Conservation (phyloP, 2,329 filamentous ascomycete genomes). For the Graphilbum sp. region DNA sequence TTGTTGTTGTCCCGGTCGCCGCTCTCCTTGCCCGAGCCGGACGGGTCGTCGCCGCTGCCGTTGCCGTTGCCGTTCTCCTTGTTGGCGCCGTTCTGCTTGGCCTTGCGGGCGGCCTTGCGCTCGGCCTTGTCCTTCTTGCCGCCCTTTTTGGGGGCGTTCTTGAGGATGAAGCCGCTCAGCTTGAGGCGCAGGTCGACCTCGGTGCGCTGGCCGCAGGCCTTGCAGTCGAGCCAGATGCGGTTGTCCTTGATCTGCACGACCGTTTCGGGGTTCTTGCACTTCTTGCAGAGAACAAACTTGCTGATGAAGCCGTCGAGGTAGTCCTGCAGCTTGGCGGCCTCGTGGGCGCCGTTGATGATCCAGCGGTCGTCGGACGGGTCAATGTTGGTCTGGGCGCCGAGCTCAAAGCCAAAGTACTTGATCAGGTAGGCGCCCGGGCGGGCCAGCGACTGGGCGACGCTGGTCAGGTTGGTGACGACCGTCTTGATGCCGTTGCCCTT, state of each 20-base stretch:
- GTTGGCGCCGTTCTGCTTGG: constrained; percentile 56
- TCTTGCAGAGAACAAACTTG: constrained; percentile 98
- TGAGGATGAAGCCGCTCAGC: constrained; percentile 92
- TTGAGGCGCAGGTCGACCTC: constrained; percentile 89
- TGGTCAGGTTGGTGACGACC: constrained; percentile 92
- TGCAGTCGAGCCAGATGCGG: constrained; percentile 88
- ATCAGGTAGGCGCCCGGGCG: constrained; percentile 90
- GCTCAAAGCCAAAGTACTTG: constrained; percentile 99
- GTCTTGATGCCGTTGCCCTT: constrained; percentile 99
- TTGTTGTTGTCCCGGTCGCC: constrained; percentile 33
- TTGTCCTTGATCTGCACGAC: constrained; percentile 91
- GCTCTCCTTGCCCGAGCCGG: constrained; percentile 26
- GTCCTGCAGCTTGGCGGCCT: constrained; percentile 88
- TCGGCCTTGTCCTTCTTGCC: constrained; percentile 95
- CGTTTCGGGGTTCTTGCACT: constrained; percentile 99
- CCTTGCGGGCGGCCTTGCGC: constrained; percentile 79
- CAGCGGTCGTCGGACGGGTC: constrained; percentile 95
- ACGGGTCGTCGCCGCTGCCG: constrained; percentile 47
- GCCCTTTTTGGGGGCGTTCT: constrained; percentile 83
- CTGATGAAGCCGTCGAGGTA: constrained; percentile 96
- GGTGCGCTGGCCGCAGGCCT: constrained; percentile 88
- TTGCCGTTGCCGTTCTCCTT: constrained; percentile 36
- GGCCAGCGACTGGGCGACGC: constrained; percentile 79
- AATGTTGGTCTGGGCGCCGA: constrained; percentile 96
- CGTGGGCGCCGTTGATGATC: constrained; percentile 99